phyloP scores from a whole-genome alignment of 2,329 filamentous ascomycete species.

The Lachnellula hyalina region DNA sequence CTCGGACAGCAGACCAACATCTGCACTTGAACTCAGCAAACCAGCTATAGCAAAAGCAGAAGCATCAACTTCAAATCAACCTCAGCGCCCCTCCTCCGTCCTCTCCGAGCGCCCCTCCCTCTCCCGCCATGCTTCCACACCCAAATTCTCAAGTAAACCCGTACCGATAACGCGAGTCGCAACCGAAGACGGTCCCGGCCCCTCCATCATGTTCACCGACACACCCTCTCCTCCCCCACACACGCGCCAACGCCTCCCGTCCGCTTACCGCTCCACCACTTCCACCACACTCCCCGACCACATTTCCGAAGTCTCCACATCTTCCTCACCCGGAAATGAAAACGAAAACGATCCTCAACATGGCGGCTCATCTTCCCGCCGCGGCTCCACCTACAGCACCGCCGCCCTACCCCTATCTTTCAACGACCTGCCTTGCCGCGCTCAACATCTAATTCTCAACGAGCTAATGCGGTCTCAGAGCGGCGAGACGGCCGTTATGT shows the following conservation, averaged over 20 bases:
- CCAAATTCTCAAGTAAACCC: slow-evolving; percentile 67
- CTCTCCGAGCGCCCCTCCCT: slow-evolving; percentile 40
- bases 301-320: slow-evolving; percentile 12
- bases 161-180: slow-evolving; percentile 66
- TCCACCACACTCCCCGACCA: slow-evolving; percentile 10
- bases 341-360: background rate
- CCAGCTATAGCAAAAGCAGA: background rate
- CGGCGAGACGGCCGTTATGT: slow-evolving; percentile 66
- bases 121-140: slow-evolving; percentile 50
- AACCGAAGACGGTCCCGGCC: slow-evolving; percentile 58
- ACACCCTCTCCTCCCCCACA: slow-evolving; percentile 27
- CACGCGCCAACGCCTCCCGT: slow-evolving; percentile 20
- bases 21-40: slow-evolving; percentile 7
- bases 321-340: no score
- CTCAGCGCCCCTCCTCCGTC: slow-evolving; percentile 26
- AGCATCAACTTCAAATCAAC: background rate
- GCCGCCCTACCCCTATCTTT: slow-evolving; percentile 69
- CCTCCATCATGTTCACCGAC: slow-evolving; percentile 71
- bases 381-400: slow-evolving; percentile 47
- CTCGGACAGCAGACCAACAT: slow-evolving; percentile 11
- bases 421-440: slow-evolving; percentile 78
- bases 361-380: slow-evolving; percentile 9
- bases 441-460: slow-evolving; percentile 82
- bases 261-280: slow-evolving; percentile 20
- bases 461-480: slow-evolving; percentile 71